Conservation (phyloP, 306 rosid genomes). For the Dicorynia guianensis region DNA sequence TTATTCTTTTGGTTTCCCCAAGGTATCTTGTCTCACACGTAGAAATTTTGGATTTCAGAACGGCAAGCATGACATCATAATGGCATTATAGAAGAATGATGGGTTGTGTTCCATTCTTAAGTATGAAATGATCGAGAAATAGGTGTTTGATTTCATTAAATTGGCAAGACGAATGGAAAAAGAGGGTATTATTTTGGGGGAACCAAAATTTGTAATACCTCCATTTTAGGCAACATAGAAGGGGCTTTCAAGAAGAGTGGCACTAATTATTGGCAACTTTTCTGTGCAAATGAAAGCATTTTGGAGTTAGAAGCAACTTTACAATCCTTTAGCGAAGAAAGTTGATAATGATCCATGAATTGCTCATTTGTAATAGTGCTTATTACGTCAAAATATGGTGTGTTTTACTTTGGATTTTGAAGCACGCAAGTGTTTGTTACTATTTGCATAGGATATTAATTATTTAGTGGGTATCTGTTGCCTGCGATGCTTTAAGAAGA, state of each 20-base stretch:
- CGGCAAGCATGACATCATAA: slow-evolving; percentile 13
- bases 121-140: not conserved
- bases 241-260: not conserved
- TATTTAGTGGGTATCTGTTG: slow-evolving; percentile 44
- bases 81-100: slow-evolving; percentile 4
- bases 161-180: not conserved
- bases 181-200: too few relatives aligned
- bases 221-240: slow-evolving; percentile 5
- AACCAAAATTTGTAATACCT: slow-evolving; percentile 8
- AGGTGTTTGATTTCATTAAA: slow-evolving; percentile 34
- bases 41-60: slow-evolving; percentile 9
- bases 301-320: slow-evolving; percentile 15
- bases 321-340: not conserved
- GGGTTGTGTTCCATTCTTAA: not conserved
- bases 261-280: slow-evolving; percentile 39
- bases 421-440: not conserved
- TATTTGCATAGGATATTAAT: slow-evolving; percentile 8
- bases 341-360: not conserved
- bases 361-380: slow-evolving; percentile 17
- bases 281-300: slow-evolving; percentile 36
- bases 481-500: slow-evolving; percentile 43
- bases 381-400: slow-evolving; percentile 22
- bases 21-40: slow-evolving; percentile 23
- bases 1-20: not conserved
- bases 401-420: slow-evolving; percentile 1